phyloP scores from a whole-genome alignment of 23 red algal genomes.

The Gracilariopsis chorda region DNA sequence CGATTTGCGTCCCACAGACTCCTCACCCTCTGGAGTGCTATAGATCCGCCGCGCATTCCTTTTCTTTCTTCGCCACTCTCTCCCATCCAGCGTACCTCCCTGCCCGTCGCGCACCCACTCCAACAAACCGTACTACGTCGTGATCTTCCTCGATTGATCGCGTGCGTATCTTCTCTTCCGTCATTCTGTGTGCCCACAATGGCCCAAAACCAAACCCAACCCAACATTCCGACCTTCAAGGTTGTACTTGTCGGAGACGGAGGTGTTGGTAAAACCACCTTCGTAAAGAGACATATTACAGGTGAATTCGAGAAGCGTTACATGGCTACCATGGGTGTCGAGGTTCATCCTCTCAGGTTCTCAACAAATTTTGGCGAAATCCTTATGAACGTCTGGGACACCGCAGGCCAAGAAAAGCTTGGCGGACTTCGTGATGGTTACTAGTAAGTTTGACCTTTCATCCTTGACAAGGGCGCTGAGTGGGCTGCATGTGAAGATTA shows the following conservation, averaged over 20 bases:
- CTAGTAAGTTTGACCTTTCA: slow-evolving; percentile 82
- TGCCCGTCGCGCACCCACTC: too few species aligned
- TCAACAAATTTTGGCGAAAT: slow-evolving; percentile 97
- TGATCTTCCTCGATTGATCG: too few species aligned
- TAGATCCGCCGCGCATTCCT: too few species aligned
- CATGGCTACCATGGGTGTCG: slow-evolving; percentile 95
- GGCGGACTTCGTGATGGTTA: slow-evolving; percentile 98
- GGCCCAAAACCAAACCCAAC: neutral
- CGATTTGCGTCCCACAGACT: too few species aligned
- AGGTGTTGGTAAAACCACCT: slow-evolving; percentile 97
- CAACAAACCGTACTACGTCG: too few species aligned
- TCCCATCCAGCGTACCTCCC: too few species aligned
- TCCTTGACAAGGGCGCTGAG: neutral
- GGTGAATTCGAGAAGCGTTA: slow-evolving; percentile 99
- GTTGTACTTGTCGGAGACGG: slow-evolving; percentile 98
- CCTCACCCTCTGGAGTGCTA: too few species aligned
- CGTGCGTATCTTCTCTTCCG: too few species aligned
- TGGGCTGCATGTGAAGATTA: neutral
- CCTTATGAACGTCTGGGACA: slow-evolving; percentile 98
- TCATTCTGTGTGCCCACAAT: neutral
- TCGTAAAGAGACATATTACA: slow-evolving; percentile 97
- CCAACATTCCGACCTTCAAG: slow-evolving; percentile 83
- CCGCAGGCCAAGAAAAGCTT: slow-evolving; percentile 99
- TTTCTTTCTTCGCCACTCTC: too few species aligned
- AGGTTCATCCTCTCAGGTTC: slow-evolving; percentile 98